Conservation (phyloP, 2,329 filamentous ascomycete species). For the Ascochyta pisi region DNA sequence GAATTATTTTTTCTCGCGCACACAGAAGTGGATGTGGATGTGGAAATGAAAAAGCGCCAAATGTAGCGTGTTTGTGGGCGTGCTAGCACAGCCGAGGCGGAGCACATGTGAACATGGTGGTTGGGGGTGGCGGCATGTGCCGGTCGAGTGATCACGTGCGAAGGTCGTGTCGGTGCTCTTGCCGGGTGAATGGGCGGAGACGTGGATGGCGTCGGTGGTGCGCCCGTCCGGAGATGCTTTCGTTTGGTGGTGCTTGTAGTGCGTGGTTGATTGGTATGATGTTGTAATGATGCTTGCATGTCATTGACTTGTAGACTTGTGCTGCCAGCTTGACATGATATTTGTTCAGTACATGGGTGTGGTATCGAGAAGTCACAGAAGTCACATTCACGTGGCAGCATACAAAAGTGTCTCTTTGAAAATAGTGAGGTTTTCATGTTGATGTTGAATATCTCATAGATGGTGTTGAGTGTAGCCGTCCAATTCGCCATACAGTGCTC, state of each 20-base stretch:
- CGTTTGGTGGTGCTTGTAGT: neutral
- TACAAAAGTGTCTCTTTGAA: neutral
- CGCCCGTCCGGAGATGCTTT: neutral
- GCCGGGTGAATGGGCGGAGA: constrained; percentile 6
- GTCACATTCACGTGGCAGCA: neutral
- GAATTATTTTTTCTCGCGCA: neutral
- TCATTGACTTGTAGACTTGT: neutral
- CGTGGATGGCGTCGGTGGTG: neutral
- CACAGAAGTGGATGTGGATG: neutral
- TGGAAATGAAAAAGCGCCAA: neutral
- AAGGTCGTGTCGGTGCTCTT: neutral
- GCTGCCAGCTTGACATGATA: neutral
- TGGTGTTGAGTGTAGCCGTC: constrained; percentile 16
- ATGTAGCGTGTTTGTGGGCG: neutral
- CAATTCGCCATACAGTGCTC: constrained; percentile 17
- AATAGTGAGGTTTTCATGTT: constrained; percentile 2
- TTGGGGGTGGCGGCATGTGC: neutral
- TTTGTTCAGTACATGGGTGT: neutral
- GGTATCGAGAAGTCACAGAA: neutral
- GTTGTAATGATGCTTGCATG: neutral
- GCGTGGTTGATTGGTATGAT: neutral
- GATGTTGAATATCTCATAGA: constrained; percentile 19
- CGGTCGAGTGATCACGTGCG: neutral
- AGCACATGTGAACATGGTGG: constrained; percentile 8
- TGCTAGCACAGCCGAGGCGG: constrained; percentile 10